phyloP scores from a whole-genome alignment of 768 basidiomycete genomes.

The Lentinula detonsa region DNA sequence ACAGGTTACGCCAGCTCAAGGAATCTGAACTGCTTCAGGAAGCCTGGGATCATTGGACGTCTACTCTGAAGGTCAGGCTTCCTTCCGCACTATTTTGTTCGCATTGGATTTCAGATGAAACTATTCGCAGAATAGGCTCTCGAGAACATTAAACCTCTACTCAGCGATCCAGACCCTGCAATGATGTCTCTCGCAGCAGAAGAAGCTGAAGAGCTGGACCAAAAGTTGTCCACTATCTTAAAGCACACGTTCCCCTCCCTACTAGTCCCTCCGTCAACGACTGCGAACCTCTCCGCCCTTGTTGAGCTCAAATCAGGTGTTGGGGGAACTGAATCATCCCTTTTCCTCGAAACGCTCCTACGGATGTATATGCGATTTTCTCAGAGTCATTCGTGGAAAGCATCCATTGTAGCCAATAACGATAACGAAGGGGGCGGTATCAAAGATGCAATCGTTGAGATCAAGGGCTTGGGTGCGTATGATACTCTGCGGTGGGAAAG shows the following conservation, averaged over 20 bases:
- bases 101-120: conserved; percentile 6
- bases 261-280: conserved; percentile 67
- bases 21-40: conserved; percentile 61
- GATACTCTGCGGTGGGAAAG: conserved; percentile 85
- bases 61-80: conserved; percentile 44
- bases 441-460: conserved; percentile 74
- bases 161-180: conserved; percentile 66
- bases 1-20: conserved; percentile 53
- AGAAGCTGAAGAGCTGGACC: conserved; percentile 5
- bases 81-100: conserved; percentile 13
- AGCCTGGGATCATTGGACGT: conserved; percentile 63
- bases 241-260: conserved; percentile 57
- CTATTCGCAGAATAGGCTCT: conserved; percentile 47
- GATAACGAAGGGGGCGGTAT: conserved; percentile 58
- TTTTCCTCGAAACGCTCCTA: conserved; percentile 74
- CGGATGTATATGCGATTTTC: conserved; percentile 76
- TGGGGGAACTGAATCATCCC: conserved; percentile 82
- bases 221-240: conserved; percentile 26
- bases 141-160: conserved; percentile 52
- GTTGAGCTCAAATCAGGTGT: conserved; percentile 92
- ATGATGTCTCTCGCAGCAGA: conserved; percentile 45
- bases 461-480: conserved; percentile 74
- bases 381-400: conserved; percentile 54
- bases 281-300: conserved; percentile 64
- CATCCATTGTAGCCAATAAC: conserved; percentile 51